phyloP scores from a whole-genome alignment of 2,329 filamentous ascomycete genomes.

The Verticillium dahliae region DNA sequence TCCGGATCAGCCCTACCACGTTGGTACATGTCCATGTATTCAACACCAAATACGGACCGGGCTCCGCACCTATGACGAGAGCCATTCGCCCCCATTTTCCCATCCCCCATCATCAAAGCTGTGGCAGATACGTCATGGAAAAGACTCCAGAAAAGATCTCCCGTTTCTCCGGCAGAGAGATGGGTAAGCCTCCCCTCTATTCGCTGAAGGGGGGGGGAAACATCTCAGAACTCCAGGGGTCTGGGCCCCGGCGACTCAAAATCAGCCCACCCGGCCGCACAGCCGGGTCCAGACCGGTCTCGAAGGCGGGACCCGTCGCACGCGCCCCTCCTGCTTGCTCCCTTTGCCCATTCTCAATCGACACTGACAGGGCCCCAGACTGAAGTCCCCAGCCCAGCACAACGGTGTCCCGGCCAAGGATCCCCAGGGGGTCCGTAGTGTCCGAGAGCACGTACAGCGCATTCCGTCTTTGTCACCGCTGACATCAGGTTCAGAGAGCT shows the following conservation, averaged over 20 bases:
- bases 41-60: background rate
- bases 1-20: background rate
- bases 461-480: too few relatives aligned
- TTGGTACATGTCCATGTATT: background rate
- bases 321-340: background rate
- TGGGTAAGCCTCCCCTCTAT: background rate
- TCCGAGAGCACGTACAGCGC: too few relatives aligned
- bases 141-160: background rate
- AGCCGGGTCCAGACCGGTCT: slow-evolving; percentile 4
- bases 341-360: background rate
- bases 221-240: background rate
- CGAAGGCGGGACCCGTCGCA: slow-evolving; percentile 1
- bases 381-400: too few relatives aligned
- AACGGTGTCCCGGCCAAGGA: too few relatives aligned
- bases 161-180: background rate
- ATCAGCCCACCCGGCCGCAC: slow-evolving; percentile 2
- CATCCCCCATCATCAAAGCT: too few relatives aligned
- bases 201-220: background rate
- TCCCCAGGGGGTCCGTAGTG: too few relatives aligned
- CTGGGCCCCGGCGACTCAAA: background rate
- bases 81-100: too few relatives aligned
- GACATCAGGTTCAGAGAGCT: too few relatives aligned
- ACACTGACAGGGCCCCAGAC: too few relatives aligned
- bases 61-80: too few relatives aligned
- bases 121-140: background rate